Evolutionary conservation across 345 rosid genomes (phyloP).

Genomic region (Schrenkiella parvula): DNA sequence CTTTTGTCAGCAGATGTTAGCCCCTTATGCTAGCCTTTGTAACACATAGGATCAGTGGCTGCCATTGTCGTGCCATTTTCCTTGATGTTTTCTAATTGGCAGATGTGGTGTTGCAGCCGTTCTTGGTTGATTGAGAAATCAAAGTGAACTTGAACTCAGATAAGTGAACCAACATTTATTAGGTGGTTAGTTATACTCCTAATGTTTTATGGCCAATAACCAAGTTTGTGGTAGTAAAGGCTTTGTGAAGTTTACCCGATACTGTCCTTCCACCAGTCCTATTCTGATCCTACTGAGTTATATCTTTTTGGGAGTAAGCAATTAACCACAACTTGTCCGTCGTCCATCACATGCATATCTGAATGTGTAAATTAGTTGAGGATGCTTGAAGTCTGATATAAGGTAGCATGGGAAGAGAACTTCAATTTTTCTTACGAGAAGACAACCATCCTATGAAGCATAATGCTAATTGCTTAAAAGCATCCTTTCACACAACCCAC

Average conservation of each 20-base stretch:
- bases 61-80: constrained; percentile 28
- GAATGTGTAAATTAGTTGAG: not conserved
- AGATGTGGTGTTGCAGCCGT: constrained; percentile 49
- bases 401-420: not conserved
- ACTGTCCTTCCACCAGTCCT: not conserved
- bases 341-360: not conserved
- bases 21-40: constrained; percentile 2
- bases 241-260: constrained; percentile 16
- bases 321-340: not conserved
- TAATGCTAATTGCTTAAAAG: not conserved
- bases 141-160: constrained; percentile 43
- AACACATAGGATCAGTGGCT: constrained; percentile 32
- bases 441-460: not conserved
- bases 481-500: not conserved
- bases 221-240: constrained; percentile 22
- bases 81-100: constrained; percentile 36
- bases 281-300: not conserved
- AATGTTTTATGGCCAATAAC: constrained; percentile 23
- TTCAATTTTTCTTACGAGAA: not conserved
- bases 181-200: constrained; percentile 32
- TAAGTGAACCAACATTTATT: constrained; percentile 29
- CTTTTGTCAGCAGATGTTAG: constrained; percentile 4
- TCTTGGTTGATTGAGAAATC: constrained; percentile 33
- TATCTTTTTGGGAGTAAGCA: not conserved
- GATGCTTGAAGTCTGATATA: not conserved